Conservation (phyloP, 2,329 filamentous ascomycete genomes). For the Aureobasidium melanogenum region DNA sequence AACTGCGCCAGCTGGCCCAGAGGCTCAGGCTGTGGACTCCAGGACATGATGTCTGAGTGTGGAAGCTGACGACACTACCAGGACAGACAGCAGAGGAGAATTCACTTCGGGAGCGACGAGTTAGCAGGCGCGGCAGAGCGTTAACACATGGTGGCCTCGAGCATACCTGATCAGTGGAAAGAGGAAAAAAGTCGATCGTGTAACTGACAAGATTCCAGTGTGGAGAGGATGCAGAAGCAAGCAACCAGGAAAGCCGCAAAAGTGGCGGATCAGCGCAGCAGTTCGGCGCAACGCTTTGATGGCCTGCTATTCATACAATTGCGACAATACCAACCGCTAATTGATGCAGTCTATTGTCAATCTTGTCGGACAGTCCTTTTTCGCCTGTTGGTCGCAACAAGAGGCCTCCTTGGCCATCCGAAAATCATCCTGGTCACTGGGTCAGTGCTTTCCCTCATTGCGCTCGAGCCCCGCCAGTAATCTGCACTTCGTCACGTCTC, state of each 20-base stretch:
- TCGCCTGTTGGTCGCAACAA: not conserved
- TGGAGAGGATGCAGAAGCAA: not conserved
- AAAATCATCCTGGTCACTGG: not conserved
- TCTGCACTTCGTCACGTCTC: not conserved
- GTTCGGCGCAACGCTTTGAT: not conserved
- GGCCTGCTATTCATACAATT: not conserved
- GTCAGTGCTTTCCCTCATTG: not conserved
- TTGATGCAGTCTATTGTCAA: not conserved
- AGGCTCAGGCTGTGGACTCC: conserved; percentile 83
- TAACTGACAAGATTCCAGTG: not conserved
- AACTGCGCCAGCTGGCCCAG: conserved; percentile 82
- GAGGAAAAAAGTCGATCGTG: conserved; percentile 7
- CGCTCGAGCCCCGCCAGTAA: not conserved
- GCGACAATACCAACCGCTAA: not conserved
- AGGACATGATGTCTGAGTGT: conserved; percentile 56
- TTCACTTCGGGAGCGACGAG: not conserved
- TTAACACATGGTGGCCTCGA: not conserved
- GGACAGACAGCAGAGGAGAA: not conserved
- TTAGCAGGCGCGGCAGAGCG: not conserved
- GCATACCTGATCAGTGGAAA: not conserved
- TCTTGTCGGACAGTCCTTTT: not conserved
- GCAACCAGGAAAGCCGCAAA: not conserved
- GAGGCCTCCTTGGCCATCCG: not conserved
- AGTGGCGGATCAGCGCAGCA: not conserved
- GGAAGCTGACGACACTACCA: not conserved